Base-by-base conservation (phyloP, 2,329 filamentous ascomycete genomes). In the Cadophora malorum region DNA sequence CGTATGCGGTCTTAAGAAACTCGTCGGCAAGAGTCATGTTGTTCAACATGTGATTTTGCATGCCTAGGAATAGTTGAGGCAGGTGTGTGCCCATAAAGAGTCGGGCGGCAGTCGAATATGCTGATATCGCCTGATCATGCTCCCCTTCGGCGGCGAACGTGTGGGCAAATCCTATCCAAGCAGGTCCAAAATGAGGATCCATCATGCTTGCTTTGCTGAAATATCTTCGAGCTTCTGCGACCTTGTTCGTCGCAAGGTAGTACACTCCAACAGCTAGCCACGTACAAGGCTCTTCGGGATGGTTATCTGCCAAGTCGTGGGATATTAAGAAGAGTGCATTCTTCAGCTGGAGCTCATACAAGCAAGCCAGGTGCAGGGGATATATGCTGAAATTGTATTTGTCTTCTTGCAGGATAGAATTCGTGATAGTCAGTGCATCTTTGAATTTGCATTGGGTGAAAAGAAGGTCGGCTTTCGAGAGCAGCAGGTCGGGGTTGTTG, bases 151-250 rank as follows among this genome's bases (percentile, higher is more conserved):
- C 94, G 0, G 96, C 96, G 78, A 99, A 99, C 0, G 96, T 99
- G 79, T 99, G 96, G 0, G 96, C 96, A 77, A 99, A 99, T 1
- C 96, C 96, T 72, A 99, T 98, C 96, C 96, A 99, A 3, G 96
- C 96, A 0, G 96, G 93, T 0, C 95, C 95, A 75, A 97, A 99
- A 81, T 98, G 95, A 7, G 95, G 92, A 77, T 99, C 94, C 90
- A 99, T 95, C 83, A 98, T 91, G 72, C 93, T 97, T 4, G 96
- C 92, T 80, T 99, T 99, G 76, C 93, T 97, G 79, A 99, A 99
- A 83, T 96, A 99, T 49, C 95, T 89, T 12, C 96, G 89, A 10
- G 96, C 94, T 80, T 99, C 96, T 3, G 96, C 91, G 67, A 99
- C 93, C 76, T 94, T 94, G 73, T 89, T 88, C 64, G 94, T 97